Evolutionary conservation across 192 early-diverging fungal species (phyloP), one percentile per base, ranked within the genome.

Genomic region (Geranomyces variabilis): DNA sequence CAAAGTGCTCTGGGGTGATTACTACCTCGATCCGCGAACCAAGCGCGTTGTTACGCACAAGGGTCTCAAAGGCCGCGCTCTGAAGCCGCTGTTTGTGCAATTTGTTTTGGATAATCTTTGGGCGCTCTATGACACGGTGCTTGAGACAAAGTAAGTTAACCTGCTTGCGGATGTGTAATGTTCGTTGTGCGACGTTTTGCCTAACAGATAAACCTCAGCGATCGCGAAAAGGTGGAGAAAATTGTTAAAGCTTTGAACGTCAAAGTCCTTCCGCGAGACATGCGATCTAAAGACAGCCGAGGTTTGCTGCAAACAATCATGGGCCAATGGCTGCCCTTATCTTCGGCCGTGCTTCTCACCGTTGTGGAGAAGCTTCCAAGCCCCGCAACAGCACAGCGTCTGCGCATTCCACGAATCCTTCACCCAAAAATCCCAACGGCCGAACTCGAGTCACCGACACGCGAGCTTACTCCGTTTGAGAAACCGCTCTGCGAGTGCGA

Each of bases 41-140:
- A 96, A 95, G 76, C 89, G 92, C 10, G 89, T 98, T 1, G 78
- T 99, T 57, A 87, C 87, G 5, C 88, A 90, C 47, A 97, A 94
- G 77, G 93, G 92, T 31, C 75, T 94, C 21, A 90, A 93, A 57
- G 93, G 93, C 1, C 75, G 93, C 34, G 70, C 80, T 0, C 78
- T 96, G 63, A 98, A 99, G 76, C 95, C 96, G 2, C 82, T 99
- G 83, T 97, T 97, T 84, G 95, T 97, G 46, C 97, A 99, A 76
- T 89, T 99, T 57, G 91, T 94, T 6, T 73, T 99, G 67, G 89
- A 92, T 19, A 96, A 98, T 59, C 85, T 99, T 22, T 99, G 96
- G 96, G 87, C 93, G 67, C 87, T 98, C 0, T 98, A 98, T 76
- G 92, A 97, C 45, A 88, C 88, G 60, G 79, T 86, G 12, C 63